phyloP scores from a whole-genome alignment of 176 grass and related monocot genomes.

The Otatea glauca region DNA sequence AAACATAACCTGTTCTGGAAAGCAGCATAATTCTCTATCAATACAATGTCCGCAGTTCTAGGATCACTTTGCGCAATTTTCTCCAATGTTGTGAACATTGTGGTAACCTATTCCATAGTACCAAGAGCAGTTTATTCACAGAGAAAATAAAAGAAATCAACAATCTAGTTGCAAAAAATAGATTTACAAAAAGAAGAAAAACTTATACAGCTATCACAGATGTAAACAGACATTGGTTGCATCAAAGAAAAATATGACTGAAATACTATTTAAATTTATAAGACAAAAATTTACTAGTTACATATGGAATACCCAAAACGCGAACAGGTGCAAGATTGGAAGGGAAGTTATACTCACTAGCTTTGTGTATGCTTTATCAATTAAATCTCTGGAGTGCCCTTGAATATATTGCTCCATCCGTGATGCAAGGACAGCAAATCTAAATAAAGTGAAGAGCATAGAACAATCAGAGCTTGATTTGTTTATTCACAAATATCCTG shows the following conservation, averaged over 20 bases:
- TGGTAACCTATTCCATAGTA: slow-evolving; percentile 70
- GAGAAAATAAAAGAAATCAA: slow-evolving; percentile 13
- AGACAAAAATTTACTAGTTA: not conserved
- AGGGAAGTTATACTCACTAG: slow-evolving; percentile 65
- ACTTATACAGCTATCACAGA: not conserved
- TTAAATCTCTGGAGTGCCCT: slow-evolving; percentile 95
- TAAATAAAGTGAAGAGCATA: slow-evolving; percentile 42
- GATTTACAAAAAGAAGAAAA: not conserved
- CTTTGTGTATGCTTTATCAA: slow-evolving; percentile 95
- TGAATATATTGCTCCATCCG: slow-evolving; percentile 98
- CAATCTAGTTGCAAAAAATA: not conserved
- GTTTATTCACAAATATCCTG: slow-evolving; percentile 1
- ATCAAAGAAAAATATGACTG: slow-evolving; percentile 37
- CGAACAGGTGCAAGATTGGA: not conserved
- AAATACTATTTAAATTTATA: slow-evolving; percentile 25
- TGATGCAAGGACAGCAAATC: slow-evolving; percentile 91
- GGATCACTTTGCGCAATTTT: slow-evolving; percentile 92
- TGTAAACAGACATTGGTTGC: slow-evolving; percentile 22
- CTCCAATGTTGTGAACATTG: slow-evolving; percentile 93
- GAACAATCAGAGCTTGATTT: slow-evolving; percentile 32
- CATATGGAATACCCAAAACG: slow-evolving; percentile 33
- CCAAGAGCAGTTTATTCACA: slow-evolving; percentile 31
- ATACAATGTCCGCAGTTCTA: slow-evolving; percentile 77
- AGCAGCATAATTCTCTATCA: slow-evolving; percentile 96
- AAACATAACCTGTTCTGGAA: slow-evolving; percentile 89